These are phyloP conservation scores for Quercus gilva DNA, from an alignment of 306 rosid genomes.

Conservation along the genomic window DNA sequence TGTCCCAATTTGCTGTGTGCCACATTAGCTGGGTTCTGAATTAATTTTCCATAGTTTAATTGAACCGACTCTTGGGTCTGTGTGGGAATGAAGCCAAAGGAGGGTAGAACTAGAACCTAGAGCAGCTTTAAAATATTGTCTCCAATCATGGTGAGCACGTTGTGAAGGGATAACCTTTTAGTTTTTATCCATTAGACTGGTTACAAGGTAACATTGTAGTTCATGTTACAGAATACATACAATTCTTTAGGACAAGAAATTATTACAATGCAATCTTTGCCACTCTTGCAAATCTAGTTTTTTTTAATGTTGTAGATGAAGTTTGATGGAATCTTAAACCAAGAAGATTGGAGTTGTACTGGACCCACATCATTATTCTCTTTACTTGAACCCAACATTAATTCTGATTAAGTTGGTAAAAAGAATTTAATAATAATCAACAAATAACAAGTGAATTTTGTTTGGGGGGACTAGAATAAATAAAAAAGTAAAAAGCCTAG, in stretches of 20 bases:
- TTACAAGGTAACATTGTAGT: background rate
- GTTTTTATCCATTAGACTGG: background rate
- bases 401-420: background rate
- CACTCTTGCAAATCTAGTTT: background rate
- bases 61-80: background rate
- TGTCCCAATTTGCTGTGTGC: background rate
- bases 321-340: background rate
- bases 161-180: background rate
- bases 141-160: constrained; percentile 33
- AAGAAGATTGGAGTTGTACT: background rate
- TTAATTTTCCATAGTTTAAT: background rate
- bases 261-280: background rate
- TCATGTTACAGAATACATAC: background rate
- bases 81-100: background rate
- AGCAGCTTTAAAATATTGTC: too few relatives aligned
- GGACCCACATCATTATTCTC: background rate
- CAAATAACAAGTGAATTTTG: background rate
- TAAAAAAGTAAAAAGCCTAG: background rate
- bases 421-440: background rate
- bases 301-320: background rate
- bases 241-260: background rate
- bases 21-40: constrained; percentile 13
- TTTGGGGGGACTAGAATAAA: background rate
- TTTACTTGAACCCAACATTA: background rate
- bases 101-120: background rate